Percentiles rank a stretch among this genome's conserved stretches.
These are phyloP conservation scores for Pisolithus sp. DNA, from an alignment of 768 basidiomycete genomes.

Conservation along the genomic window DNA sequence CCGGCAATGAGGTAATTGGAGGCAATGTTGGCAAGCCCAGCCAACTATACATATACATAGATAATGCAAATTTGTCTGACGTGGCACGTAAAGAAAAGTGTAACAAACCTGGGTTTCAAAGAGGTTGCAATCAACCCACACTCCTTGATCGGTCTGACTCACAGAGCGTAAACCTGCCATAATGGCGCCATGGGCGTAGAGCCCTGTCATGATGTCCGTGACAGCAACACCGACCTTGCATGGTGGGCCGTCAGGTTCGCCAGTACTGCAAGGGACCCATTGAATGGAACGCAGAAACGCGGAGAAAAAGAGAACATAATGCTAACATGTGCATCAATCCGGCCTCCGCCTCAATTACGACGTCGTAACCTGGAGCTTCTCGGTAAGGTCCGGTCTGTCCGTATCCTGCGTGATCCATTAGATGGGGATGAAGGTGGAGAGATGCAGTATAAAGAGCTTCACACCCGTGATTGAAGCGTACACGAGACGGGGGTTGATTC, in stretches of 20 bases:
- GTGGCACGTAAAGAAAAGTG: neutral
- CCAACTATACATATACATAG: conserved; percentile 53
- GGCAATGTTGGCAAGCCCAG: conserved; percentile 87
- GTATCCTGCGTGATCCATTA: conserved; percentile 42
- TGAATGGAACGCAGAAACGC: conserved; percentile 1
- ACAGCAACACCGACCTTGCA: conserved; percentile 95
- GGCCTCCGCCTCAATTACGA: conserved; percentile 81
- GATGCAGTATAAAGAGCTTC: conserved; percentile 7
- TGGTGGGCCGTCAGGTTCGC: conserved; percentile 79
- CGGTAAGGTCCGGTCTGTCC: conserved; percentile 89
- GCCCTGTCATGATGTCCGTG: conserved; percentile 81
- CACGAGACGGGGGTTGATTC: conserved; percentile 73
- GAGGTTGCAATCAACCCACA: conserved; percentile 88
- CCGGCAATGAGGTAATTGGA: conserved; percentile 89
- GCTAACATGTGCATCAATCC: conserved; percentile 91
- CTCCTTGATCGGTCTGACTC: conserved; percentile 77
- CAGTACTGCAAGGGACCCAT: conserved; percentile 50
- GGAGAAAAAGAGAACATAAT: conserved; percentile 5
- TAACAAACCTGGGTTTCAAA: conserved; percentile 78
- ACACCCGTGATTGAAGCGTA: conserved; percentile 87
- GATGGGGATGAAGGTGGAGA: neutral
- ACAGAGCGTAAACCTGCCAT: conserved; percentile 85
- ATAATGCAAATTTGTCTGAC: neutral
- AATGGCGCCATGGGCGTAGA: conserved; percentile 90
- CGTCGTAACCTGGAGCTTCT: conserved; percentile 82